A percentile compares a stretch with the other conserved stretches of the same genome.
Evolutionary conservation across 495 filamentous ascomycete genomes (phyloP).

Genomic region (Patellaria atrata): DNA sequence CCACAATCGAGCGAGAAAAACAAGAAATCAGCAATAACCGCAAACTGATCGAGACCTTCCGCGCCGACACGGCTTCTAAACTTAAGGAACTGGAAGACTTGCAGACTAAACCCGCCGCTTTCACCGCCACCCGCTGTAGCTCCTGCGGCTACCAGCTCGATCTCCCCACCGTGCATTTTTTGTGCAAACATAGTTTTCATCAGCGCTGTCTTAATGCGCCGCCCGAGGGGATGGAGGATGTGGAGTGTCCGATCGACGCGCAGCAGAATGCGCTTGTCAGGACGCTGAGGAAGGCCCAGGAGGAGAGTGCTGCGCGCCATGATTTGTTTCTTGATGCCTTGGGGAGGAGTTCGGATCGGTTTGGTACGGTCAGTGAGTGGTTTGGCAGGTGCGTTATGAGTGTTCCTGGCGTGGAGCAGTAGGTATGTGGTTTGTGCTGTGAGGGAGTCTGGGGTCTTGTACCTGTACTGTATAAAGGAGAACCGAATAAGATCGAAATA

Average conservation of each 20-base stretch:
- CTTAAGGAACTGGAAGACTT: constrained; percentile 63
- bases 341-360: constrained; percentile 64
- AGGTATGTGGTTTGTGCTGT: background rate
- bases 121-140: constrained; percentile 75
- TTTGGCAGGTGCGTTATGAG: constrained; percentile 88
- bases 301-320: constrained; percentile 76
- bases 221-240: constrained; percentile 40
- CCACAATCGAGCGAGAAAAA: constrained; percentile 76
- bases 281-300: constrained; percentile 72
- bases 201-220: constrained; percentile 51
- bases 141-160: constrained; percentile 63
- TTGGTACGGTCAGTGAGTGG: constrained; percentile 81
- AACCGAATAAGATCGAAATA: too few species aligned
- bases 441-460: too few species aligned
- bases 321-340: constrained; percentile 78
- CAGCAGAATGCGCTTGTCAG: constrained; percentile 71
- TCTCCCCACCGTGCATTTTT: constrained; percentile 81
- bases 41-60: constrained; percentile 69
- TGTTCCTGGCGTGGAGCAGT: constrained; percentile 16
- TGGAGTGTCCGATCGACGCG: constrained; percentile 75
- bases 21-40: constrained; percentile 79
- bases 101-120: constrained; percentile 65
- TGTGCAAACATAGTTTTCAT: constrained; percentile 95
- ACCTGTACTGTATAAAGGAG: too few species aligned
- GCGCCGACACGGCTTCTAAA: constrained; percentile 68